Evolutionary conservation across 2,329 filamentous ascomycete genomes (phyloP).

Genomic region (Periconia digitata): DNA sequence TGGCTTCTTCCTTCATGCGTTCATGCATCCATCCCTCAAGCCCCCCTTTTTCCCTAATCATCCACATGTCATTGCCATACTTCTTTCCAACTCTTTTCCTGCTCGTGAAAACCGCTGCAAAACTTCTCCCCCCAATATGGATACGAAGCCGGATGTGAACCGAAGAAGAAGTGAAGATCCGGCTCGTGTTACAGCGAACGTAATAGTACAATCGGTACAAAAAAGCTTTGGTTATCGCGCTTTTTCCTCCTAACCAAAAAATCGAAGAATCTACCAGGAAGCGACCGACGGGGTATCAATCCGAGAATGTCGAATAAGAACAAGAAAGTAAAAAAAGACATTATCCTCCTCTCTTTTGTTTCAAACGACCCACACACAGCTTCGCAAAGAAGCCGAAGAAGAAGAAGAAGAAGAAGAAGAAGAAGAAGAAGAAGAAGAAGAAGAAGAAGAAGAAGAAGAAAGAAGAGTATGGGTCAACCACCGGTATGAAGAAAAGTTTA

Average conservation of each 20-base stretch:
- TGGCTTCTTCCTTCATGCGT: too few relatives aligned
- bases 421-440: slow-evolving; percentile 12
- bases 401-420: slow-evolving; percentile 3
- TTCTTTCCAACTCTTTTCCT: slow-evolving; percentile 6
- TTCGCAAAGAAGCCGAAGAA: slow-evolving; percentile 1
- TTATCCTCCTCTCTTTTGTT: background rate
- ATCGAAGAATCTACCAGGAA: slow-evolving; percentile 18
- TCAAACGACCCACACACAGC: background rate
- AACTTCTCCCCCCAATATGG: slow-evolving; percentile 7
- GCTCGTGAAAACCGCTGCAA: slow-evolving; percentile 9
- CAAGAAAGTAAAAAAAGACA: too few relatives aligned
- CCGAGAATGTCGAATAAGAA: too few relatives aligned
- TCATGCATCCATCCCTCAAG: too few relatives aligned
- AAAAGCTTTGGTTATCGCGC: too few relatives aligned
- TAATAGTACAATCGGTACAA: slow-evolving; percentile 25
- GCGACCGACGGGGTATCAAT: slow-evolving; percentile 40
- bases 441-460: slow-evolving; percentile 6
- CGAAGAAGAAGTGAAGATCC: slow-evolving; percentile 17
- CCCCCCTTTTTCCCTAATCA: too few relatives aligned
- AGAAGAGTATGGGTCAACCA: slow-evolving; percentile 13
- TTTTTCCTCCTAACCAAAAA: background rate
- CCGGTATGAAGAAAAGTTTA: slow-evolving; percentile 7
- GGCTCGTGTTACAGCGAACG: slow-evolving; percentile 32
- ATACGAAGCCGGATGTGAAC: slow-evolving; percentile 19
- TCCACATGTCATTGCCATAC: too few relatives aligned